Percentiles rank a stretch among this genome's conserved stretches.
Evolutionary conservation across 805 yeast species (phyloP).

Genomic region (Candida easanensis): DNA sequence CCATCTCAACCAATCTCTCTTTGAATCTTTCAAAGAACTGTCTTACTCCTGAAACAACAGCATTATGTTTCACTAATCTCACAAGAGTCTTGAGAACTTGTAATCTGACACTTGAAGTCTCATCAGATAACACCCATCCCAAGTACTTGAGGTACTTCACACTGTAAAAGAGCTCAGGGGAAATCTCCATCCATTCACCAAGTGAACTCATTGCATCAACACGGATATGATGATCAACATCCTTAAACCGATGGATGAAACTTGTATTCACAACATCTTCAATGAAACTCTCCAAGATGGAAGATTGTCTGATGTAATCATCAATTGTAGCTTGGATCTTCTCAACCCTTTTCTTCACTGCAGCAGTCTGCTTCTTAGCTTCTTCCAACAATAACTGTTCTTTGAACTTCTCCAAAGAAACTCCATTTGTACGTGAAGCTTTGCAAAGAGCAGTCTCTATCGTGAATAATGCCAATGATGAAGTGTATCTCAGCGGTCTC

Average conservation of each 20-base stretch:
- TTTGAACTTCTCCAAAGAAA: conserved; percentile 36
- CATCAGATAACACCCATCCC: conserved; percentile 85
- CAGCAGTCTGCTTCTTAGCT: conserved; percentile 33
- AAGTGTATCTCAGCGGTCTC: conserved; percentile 66
- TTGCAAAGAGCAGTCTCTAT: conserved; percentile 62
- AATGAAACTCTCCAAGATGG: conserved; percentile 52
- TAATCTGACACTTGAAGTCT: conserved; percentile 53
- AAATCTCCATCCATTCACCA: conserved; percentile 67
- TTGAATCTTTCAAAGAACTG: conserved; percentile 79
- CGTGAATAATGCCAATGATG: conserved; percentile 57
- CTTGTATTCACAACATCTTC: conserved; percentile 65
- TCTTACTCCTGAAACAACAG: conserved; percentile 59
- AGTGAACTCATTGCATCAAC: conserved; percentile 62
- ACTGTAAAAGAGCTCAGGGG: conserved; percentile 70
- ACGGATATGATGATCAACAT: conserved; percentile 69
- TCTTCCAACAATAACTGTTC: conserved; percentile 35
- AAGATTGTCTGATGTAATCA: conserved; percentile 45
- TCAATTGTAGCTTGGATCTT: conserved; percentile 43
- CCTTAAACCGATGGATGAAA: conserved; percentile 77
- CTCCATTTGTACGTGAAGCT: conserved; percentile 36
- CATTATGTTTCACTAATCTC: conserved; percentile 43
- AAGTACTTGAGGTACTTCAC: conserved; percentile 69
- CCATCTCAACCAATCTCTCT: conserved; percentile 61
- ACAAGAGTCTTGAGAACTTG: conserved; percentile 59
- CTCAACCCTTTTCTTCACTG: conserved; percentile 41